Evolutionary conservation across 192 early-diverging fungal species (phyloP).

Genomic region (Linnemannia hyalina): DNA sequence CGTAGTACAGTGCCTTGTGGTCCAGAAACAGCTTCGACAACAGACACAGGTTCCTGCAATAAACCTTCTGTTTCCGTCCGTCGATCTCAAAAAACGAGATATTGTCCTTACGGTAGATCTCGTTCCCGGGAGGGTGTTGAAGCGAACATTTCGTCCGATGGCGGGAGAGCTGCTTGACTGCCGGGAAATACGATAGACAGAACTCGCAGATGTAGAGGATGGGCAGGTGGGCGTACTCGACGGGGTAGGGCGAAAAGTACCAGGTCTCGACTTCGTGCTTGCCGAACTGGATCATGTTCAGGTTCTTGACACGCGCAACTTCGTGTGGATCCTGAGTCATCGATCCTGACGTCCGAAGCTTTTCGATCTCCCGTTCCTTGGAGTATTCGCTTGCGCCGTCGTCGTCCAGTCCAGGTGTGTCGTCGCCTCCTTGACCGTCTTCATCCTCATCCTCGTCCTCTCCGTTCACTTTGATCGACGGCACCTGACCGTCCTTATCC

Average conservation of each 20-base stretch:
- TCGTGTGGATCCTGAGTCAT: conserved; percentile 98
- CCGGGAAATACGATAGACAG: conserved; percentile 88
- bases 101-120: conserved; percentile 94
- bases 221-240: conserved; percentile 84
- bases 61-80: conserved; percentile 91
- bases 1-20: conserved; percentile 99
- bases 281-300: conserved; percentile 94
- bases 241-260: conserved; percentile 99
- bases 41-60: conserved; percentile 96
- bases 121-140: conserved; percentile 98
- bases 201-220: conserved; percentile 96
- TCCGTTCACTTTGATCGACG: conserved; percentile 13
- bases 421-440: conserved; percentile 35
- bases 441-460: conserved; percentile 36
- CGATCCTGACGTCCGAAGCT: conserved; percentile 90
- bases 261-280: conserved; percentile 93
- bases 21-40: conserved; percentile 98
- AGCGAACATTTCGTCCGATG: conserved; percentile 91
- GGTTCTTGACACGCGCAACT: conserved; percentile 94
- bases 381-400: conserved; percentile 70
- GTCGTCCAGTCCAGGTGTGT: conserved; percentile 15
- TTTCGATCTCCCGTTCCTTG: conserved; percentile 97
- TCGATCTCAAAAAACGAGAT: conserved; percentile 99
- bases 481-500: conserved; percentile 15
- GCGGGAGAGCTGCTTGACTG: conserved; percentile 78